Conservation (phyloP, 2,329 filamentous ascomycete species). For the Mollisia scopiformis region DNA sequence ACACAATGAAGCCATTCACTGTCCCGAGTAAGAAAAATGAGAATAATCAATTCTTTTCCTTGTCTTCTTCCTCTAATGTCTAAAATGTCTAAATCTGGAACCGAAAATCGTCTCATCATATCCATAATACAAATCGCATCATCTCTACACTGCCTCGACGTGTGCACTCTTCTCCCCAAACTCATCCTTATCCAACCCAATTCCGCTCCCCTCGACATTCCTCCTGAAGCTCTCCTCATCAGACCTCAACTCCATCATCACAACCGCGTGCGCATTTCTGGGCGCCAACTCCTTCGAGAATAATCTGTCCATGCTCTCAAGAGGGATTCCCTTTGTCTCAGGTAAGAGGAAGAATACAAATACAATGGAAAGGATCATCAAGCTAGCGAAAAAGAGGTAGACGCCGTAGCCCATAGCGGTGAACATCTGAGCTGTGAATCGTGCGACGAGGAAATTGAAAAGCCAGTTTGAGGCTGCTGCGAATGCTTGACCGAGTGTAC, state of each 20-base stretch:
- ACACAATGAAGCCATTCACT: too few relatives aligned
- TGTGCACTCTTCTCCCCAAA: slow-evolving; percentile 23
- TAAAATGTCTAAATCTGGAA: not conserved
- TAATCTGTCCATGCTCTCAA: slow-evolving; percentile 55
- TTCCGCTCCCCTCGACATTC: slow-evolving; percentile 27
- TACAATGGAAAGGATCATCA: slow-evolving; percentile 20
- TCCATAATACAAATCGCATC: not conserved
- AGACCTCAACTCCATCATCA: slow-evolving; percentile 28
- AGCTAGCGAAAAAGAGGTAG: slow-evolving; percentile 28
- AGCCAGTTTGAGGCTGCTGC: slow-evolving; percentile 74
- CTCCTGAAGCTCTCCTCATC: slow-evolving; percentile 30
- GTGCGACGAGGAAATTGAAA: slow-evolving; percentile 72
- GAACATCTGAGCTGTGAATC: slow-evolving; percentile 27
- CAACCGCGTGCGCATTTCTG: slow-evolving; percentile 26
- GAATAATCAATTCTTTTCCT: not conserved
- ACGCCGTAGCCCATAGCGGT: slow-evolving; percentile 29
- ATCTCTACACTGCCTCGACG: slow-evolving; percentile 28
- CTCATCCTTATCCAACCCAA: slow-evolving; percentile 28
- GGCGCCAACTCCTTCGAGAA: slow-evolving; percentile 38
- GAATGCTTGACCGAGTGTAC: slow-evolving; percentile 71
- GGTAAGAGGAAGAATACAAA: slow-evolving; percentile 59
- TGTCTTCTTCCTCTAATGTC: not conserved
- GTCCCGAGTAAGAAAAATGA: too few relatives aligned
- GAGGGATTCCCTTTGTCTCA: slow-evolving; percentile 69
- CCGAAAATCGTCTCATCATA: not conserved